phyloP scores from a whole-genome alignment of 139 green algal species.

The Chlorella sp. region DNA sequence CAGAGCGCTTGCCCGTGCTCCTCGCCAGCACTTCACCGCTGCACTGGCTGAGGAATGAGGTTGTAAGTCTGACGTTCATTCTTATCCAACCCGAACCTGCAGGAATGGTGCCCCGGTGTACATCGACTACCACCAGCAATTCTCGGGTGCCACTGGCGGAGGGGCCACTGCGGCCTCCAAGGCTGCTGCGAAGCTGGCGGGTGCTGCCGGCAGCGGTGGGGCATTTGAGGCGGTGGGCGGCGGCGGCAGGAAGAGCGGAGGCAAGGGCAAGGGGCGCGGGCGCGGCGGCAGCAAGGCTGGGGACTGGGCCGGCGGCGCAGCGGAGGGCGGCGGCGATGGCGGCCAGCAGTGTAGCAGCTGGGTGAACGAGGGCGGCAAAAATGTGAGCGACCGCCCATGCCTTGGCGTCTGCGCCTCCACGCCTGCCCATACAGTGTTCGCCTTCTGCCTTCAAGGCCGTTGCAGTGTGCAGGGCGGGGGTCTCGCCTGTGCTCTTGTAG shows the following conservation, averaged over 20 bases:
- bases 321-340: not conserved
- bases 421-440: not conserved
- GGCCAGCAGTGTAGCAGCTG: not conserved
- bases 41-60: too few species aligned
- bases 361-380: not conserved
- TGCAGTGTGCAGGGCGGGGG: not conserved
- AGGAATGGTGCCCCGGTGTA: conserved; percentile 4
- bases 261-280: not conserved
- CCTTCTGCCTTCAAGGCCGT: too few species aligned
- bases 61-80: too few species aligned
- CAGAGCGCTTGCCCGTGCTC: not conserved
- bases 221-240: not conserved
- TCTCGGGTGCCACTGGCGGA: not conserved
- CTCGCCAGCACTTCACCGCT: not conserved
- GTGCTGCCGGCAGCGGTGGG: not conserved
- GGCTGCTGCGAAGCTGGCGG: not conserved
- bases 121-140: conserved; percentile 21
- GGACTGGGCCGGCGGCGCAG: not conserved
- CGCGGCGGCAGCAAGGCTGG: not conserved
- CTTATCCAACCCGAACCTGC: too few species aligned
- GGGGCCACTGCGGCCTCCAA: conserved; percentile 17
- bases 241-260: not conserved
- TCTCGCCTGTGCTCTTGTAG: too few species aligned
- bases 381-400: not conserved
- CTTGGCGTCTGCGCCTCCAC: too few species aligned